Evolutionary conservation across 352 stramenopile species (phyloP).

Genomic region (Phytophthora meadii): DNA sequence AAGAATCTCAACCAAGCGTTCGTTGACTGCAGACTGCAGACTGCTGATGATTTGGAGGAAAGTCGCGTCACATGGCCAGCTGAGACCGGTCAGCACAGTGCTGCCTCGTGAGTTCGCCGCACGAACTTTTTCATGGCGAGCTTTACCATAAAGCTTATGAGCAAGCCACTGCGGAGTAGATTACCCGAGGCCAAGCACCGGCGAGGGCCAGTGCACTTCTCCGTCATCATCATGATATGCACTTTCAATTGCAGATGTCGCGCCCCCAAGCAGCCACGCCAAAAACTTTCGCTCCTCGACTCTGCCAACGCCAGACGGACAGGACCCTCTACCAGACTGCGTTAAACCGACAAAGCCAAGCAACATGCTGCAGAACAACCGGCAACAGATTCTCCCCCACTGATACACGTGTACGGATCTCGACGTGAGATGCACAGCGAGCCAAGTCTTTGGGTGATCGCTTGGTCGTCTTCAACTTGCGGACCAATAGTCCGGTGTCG

Average conservation of each 20-base stretch:
- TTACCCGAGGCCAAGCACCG: not conserved
- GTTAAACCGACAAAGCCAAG: not conserved
- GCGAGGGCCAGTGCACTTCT: not conserved
- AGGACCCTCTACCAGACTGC: not conserved
- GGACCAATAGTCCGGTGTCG: not conserved
- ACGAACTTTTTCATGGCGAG: too few relatives aligned
- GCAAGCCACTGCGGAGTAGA: not conserved
- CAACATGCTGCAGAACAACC: not conserved
- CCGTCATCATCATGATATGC: slow-evolving; percentile 2
- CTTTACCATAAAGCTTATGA: not conserved
- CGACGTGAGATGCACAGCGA: not conserved
- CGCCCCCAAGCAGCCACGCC: not conserved
- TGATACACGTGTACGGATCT: slow-evolving; percentile 1
- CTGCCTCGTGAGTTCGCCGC: too few relatives aligned
- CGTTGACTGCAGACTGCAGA: too few relatives aligned
- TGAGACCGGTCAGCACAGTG: too few relatives aligned
- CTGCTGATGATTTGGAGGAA: too few relatives aligned
- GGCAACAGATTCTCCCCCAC: not conserved
- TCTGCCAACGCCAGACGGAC: not conserved
- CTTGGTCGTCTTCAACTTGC: slow-evolving; percentile 2
- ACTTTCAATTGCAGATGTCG: not conserved
- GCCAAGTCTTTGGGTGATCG: slow-evolving; percentile 1
- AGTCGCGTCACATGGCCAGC: too few relatives aligned
- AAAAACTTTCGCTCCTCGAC: not conserved
- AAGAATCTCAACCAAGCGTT: too few relatives aligned